Percentiles rank a stretch among this genome's conserved stretches.
phyloP scores from a whole-genome alignment of 139 green algal species.

The Dunaliella sp. region DNA sequence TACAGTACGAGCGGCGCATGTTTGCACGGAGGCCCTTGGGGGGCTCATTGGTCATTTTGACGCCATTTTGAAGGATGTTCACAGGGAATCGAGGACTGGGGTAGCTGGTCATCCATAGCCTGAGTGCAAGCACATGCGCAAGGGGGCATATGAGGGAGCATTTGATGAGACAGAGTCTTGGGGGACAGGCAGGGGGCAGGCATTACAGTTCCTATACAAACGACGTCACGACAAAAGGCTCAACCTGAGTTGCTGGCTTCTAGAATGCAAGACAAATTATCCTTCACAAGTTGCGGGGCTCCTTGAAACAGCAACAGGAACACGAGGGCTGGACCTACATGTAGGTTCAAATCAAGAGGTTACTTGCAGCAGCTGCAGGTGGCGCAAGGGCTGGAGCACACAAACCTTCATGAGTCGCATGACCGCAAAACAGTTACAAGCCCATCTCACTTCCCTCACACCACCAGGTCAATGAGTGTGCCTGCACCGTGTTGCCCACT shows the following conservation, averaged over 20 bases:
- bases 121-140: not conserved
- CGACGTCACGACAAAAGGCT: too few species aligned
- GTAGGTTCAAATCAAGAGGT: not conserved
- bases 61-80: conserved; percentile 67
- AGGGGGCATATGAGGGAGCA: not conserved
- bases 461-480: not conserved
- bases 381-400: not conserved
- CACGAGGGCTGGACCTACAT: not conserved
- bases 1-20: conserved; percentile 62
- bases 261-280: not conserved
- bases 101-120: conserved; percentile 65
- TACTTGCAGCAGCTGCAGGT: not conserved
- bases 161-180: not conserved
- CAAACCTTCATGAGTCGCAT: too few species aligned
- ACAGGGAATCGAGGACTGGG: conserved; percentile 65
- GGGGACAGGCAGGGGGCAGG: not conserved
- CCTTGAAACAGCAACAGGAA: not conserved
- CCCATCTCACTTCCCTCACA: not conserved
- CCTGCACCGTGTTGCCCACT: not conserved
- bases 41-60: conserved; percentile 85
- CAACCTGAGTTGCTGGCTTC: too few species aligned
- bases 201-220: not conserved
- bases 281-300: not conserved
- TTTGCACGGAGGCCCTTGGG: conserved; percentile 69
- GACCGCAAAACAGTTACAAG: too few species aligned